Evolutionary conservation across 225 moss, liverwort and hornwort species (phyloP).

Genomic region (Climacium dendroides): DNA sequence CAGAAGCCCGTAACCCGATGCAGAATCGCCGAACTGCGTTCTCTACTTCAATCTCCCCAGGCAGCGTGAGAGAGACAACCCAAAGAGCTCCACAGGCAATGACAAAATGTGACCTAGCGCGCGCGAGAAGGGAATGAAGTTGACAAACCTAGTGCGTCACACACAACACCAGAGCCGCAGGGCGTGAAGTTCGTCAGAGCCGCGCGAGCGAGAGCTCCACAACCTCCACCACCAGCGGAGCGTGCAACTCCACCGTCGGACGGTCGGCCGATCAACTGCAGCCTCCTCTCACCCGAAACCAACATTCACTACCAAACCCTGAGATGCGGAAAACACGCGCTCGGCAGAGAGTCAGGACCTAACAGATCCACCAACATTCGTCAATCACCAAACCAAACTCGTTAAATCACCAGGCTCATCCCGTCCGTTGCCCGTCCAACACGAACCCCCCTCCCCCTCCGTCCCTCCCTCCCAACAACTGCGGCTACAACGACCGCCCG

Average conservation of each 20-base stretch:
- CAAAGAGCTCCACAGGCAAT: neutral
- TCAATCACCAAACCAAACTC: neutral
- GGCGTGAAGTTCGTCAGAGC: slow-evolving; percentile 18
- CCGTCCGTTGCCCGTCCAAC: neutral
- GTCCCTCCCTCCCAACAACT: neutral
- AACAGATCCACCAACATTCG: slow-evolving; percentile 14
- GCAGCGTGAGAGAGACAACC: neutral
- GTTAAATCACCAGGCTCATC: neutral
- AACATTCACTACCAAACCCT: slow-evolving; percentile 25
- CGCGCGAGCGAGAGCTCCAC: slow-evolving; percentile 7
- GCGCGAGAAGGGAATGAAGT: neutral
- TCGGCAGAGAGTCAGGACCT: neutral
- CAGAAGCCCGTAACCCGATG: neutral
- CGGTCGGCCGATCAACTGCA: slow-evolving; percentile 23
- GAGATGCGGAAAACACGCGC: neutral
- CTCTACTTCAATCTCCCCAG: neutral
- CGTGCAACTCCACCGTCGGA: neutral
- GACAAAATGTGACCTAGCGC: neutral
- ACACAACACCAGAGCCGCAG: neutral
- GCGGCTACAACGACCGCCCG: neutral
- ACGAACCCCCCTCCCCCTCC: neutral
- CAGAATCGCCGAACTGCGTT: neutral
- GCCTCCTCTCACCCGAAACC: neutral
- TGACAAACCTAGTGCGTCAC: slow-evolving; percentile 14
- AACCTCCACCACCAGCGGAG: slow-evolving; percentile 2